Evolutionary conservation across 2,329 filamentous ascomycete species (phyloP).

Genomic region (Fusarium buharicum): DNA sequence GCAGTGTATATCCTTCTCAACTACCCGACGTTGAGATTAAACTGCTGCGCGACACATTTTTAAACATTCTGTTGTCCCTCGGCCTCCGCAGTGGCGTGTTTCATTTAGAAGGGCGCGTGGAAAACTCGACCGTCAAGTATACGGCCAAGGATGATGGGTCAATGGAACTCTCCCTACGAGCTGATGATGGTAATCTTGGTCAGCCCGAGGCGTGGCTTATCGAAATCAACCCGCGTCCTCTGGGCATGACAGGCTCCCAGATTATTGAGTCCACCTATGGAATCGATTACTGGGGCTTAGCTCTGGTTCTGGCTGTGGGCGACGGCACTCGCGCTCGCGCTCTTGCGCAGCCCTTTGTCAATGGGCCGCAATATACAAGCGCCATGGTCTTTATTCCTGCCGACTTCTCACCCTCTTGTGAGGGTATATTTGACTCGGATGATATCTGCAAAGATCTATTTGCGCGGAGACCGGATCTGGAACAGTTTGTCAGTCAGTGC

Average conservation of each 20-base stretch:
- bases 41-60: conserved; percentile 18
- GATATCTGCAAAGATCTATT: conserved; percentile 19
- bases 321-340: conserved; percentile 15
- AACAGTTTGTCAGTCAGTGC: conserved; percentile 5
- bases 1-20: conserved; percentile 4
- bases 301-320: conserved; percentile 5
- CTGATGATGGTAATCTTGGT: not conserved
- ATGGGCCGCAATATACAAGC: conserved; percentile 19
- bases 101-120: conserved; percentile 28
- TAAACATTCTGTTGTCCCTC: conserved; percentile 13
- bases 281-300: conserved; percentile 29
- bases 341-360: conserved; percentile 22
- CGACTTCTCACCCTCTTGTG: conserved; percentile 5
- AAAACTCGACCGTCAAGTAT: conserved; percentile 21
- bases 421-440: conserved; percentile 27
- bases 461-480: conserved; percentile 7
- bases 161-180: conserved; percentile 1
- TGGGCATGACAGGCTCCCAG: conserved; percentile 24
- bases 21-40: conserved; percentile 20
- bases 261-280: conserved; percentile 31
- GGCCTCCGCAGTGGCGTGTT: conserved; percentile 25
- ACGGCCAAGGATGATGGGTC: not conserved
- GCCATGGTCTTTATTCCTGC: conserved; percentile 6
- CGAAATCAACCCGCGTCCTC: conserved; percentile 36
- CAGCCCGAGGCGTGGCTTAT: conserved; percentile 10